Conservation (phyloP, 2,329 filamentous ascomycete genomes). For the Ophiostoma sp. region DNA sequence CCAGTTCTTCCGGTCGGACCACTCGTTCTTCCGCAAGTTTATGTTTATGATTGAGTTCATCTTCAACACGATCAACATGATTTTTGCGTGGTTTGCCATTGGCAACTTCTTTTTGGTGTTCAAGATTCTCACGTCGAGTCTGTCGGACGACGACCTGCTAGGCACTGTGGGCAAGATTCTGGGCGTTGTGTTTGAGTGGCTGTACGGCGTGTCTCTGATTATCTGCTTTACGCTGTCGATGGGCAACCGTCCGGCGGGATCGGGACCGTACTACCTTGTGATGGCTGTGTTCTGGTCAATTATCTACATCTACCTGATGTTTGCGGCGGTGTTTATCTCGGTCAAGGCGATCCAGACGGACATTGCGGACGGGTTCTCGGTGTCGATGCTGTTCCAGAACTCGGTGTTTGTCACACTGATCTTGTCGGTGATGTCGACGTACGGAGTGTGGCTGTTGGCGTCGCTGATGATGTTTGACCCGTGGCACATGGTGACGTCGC, state of each 20-base stretch:
- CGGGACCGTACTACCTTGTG: constrained; percentile 86
- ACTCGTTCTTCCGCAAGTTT: constrained; percentile 79
- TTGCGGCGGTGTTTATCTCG: constrained; percentile 90
- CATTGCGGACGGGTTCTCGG: constrained; percentile 61
- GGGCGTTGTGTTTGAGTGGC: constrained; percentile 89
- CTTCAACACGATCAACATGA: constrained; percentile 93
- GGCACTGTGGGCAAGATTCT: constrained; percentile 73
- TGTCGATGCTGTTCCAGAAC: constrained; percentile 75
- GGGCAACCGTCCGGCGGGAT: constrained; percentile 91
- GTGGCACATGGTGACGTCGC: constrained; percentile 98
- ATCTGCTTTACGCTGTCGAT: constrained; percentile 93
- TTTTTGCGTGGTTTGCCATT: constrained; percentile 98
- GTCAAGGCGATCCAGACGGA: constrained; percentile 77
- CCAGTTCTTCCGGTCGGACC: constrained; percentile 89
- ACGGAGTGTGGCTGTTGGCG: constrained; percentile 84
- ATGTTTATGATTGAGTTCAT: constrained; percentile 89
- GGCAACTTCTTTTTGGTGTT: constrained; percentile 99
- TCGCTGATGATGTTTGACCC: constrained; percentile 95
- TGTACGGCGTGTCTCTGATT: constrained; percentile 85
- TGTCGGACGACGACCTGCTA: constrained; percentile 64
- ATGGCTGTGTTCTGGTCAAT: constrained; percentile 98
- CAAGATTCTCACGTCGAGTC: constrained; percentile 85
- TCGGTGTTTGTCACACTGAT: constrained; percentile 89
- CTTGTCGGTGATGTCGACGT: constrained; percentile 86
- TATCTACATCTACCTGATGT: constrained; percentile 93